A percentile compares a stretch with the other conserved stretches of the same genome.
Conservation (phyloP, 2,329 filamentous ascomycete genomes). For the Cryphonectria radicalis region DNA sequence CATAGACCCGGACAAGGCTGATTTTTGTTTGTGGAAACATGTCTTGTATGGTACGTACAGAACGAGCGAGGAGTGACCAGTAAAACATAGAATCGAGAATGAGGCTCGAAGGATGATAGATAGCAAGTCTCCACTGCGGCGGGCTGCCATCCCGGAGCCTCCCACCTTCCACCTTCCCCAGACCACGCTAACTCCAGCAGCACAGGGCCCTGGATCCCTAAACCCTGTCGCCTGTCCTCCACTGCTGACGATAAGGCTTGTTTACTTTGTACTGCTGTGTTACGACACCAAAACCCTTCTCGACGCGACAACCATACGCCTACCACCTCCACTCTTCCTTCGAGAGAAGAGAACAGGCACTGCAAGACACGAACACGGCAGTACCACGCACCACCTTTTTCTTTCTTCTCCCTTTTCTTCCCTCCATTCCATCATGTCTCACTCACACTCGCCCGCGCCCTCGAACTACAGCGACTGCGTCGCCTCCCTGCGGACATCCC, state of each 20-base stretch:
- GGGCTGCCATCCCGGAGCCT: not conserved
- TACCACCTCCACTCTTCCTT: too few relatives aligned
- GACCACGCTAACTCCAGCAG: not conserved
- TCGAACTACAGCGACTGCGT: slow-evolving; percentile 61
- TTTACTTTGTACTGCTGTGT: not conserved
- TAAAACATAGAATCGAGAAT: not conserved
- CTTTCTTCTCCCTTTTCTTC: not conserved
- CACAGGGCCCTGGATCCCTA: not conserved
- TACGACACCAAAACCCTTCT: not conserved
- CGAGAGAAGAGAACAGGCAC: not conserved
- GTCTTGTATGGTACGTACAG: too few relatives aligned
- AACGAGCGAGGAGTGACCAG: not conserved
- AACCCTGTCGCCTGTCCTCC: not conserved
- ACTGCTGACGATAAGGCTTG: not conserved
- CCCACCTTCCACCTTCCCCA: not conserved
- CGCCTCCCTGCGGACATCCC: slow-evolving; percentile 61
- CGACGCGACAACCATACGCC: not conserved
- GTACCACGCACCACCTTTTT: not conserved
- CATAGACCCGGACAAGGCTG: not conserved
- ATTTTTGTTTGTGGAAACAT: not conserved
- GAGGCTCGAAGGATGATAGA: not conserved
- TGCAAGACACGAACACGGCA: not conserved
- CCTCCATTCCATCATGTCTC: slow-evolving; percentile 15
- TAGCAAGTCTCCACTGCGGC: not conserved
- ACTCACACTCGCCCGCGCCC: slow-evolving; percentile 22